Evolutionary conservation across 2,329 filamentous ascomycete genomes (phyloP), one percentile per base, ranked within the genome.

Genomic region (Coniochaeta hoffmannii): DNA sequence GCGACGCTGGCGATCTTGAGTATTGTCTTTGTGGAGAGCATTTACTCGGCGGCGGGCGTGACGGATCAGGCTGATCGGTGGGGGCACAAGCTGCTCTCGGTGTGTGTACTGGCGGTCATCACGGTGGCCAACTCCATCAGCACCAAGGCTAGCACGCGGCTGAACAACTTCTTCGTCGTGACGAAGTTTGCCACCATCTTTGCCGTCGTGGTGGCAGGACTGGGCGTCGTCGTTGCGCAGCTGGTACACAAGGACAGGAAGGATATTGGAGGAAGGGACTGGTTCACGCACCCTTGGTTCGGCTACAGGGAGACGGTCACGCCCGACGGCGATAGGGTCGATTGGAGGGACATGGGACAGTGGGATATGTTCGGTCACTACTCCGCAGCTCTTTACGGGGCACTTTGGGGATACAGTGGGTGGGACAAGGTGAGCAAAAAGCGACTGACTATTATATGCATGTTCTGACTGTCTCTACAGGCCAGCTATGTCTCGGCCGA

Each of bases 321-420:
- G 36, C 78, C 79, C 0, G 78, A 81, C 50, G 79, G 79, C 0
- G 72, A 66, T 11, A 67, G 68, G 30, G 79, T 74, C 0, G 71
- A 79, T 36, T 83, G 80, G 80, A 63, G 64, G 0, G 58, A 63
- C 1, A 61, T 86, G 41, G 69, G 73, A 5, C 65, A 71, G 28
- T 86, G 83, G 83, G 80, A 83, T 55, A 72, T 80, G 11, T 74
- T 85, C 26, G 83, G 83, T 0, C 79, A 85, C 60, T 79, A 79
- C 55, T 82, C 80, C 3, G 76, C 81, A 1, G 83, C 83, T 0
- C 70, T 86, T 1, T 86, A 86, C 60, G 83, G 78, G 0, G 81
- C 80, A 0, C 64, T 86, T 0, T 87, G 82, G 83, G 83, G 80
- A 0, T 87, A 85, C 57, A 83, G 80, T 0, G 83, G 83, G 0